Conservation (phyloP, 441 rosid genomes). For the Manihot esculenta region DNA sequence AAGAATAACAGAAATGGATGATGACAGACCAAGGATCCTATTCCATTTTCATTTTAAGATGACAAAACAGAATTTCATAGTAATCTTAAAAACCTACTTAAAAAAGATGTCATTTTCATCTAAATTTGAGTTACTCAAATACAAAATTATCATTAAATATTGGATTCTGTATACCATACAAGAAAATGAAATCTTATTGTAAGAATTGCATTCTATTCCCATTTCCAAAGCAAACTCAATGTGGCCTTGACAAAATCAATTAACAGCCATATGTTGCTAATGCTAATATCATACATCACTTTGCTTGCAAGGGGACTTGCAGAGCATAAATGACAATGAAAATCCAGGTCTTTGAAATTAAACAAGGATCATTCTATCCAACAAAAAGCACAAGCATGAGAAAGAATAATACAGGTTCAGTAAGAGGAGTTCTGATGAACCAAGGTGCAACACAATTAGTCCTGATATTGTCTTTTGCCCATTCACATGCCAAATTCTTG, state of each 20-base stretch:
- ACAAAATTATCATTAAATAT: not conserved
- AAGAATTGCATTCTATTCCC: not conserved
- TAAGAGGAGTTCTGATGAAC: conserved; percentile 67
- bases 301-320: not conserved
- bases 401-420: conserved; percentile 45
- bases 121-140: not conserved
- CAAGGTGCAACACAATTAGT: conserved; percentile 75
- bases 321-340: not conserved
- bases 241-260: not conserved
- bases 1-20: not conserved
- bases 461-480: conserved; percentile 90
- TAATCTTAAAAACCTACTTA: too few relatives aligned
- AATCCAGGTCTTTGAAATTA: not conserved
- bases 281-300: not conserved
- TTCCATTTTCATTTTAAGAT: not conserved
- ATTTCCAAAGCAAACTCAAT: not conserved
- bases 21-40: not conserved
- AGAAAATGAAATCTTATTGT: too few relatives aligned
- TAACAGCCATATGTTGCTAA: not conserved
- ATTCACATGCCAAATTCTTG: conserved; percentile 80
- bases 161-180: not conserved
- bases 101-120: not conserved
- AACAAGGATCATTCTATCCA: not conserved
- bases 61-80: too few relatives aligned
- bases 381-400: not conserved